phyloP scores from a whole-genome alignment of 257 asterid genomes.

The Vinca minor region DNA sequence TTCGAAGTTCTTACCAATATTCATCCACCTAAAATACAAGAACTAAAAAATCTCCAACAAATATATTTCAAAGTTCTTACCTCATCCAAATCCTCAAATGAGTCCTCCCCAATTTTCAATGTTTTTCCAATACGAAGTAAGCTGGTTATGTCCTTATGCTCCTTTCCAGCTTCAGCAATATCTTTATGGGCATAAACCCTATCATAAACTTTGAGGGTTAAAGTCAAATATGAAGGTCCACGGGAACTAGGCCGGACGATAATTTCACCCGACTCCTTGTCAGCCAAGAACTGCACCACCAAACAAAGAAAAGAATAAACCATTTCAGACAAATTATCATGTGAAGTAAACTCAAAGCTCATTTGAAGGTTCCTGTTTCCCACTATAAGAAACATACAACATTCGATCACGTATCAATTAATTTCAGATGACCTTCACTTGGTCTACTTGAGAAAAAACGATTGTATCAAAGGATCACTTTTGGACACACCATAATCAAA shows the following conservation, averaged over 20 bases:
- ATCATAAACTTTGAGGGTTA: slow-evolving; percentile 71
- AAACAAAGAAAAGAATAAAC: not conserved
- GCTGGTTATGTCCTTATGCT: slow-evolving; percentile 86
- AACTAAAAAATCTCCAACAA: not conserved
- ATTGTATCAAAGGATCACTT: not conserved
- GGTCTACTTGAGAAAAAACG: not conserved
- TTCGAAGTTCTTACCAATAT: too few relatives aligned
- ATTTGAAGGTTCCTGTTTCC: not conserved
- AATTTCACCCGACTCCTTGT: slow-evolving; percentile 88
- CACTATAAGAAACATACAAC: not conserved
- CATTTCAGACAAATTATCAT: not conserved
- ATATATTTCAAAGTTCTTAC: slow-evolving; percentile 28
- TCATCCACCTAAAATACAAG: too few relatives aligned
- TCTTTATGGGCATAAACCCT: slow-evolving; percentile 86
- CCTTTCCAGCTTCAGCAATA: slow-evolving; percentile 87
- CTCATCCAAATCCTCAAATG: slow-evolving; percentile 98
- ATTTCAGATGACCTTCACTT: not conserved
- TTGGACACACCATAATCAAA: not conserved
- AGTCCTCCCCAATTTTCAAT: slow-evolving; percentile 88
- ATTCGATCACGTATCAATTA: not conserved
- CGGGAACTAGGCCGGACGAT: slow-evolving; percentile 86
- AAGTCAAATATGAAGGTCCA: slow-evolving; percentile 75
- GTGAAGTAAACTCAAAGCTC: not conserved
- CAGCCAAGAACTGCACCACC: slow-evolving; percentile 51
- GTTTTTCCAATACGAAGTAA: slow-evolving; percentile 86